Evolutionary conservation across 768 basidiomycete genomes (phyloP), one percentile per base, ranked within the genome.

Genomic region (Kwoniella bestiolae): DNA sequence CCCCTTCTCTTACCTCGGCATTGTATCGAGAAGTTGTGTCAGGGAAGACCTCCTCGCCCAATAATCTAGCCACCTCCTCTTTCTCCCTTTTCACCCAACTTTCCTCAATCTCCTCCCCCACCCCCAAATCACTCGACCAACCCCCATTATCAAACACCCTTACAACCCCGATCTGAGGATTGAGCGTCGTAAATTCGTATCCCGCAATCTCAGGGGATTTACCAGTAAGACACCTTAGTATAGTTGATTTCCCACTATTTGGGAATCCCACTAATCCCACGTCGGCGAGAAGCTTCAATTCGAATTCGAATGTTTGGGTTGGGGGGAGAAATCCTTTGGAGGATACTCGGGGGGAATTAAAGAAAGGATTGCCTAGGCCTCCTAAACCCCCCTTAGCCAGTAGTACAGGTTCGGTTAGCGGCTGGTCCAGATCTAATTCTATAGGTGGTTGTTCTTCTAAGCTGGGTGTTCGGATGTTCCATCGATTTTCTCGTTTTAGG

Each of bases 201-300:
- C 87, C 86, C 0, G 94, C 94, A 31, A 97, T 89, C 73, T 91
- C 90, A 11, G 91, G 90, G 28, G 90, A 85, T 3, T 92, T 89
- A 7, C 90, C 91, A 0, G 94, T 96, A 8, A 98, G 83, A 0
- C 93, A 94, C 21, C 91, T 88, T 3, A 98, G 84, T 2, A 99
- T 82, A 0, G 96, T 98, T 80, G 92, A 94, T 83, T 83, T 83
- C n/a, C 83, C 95, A 0, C 91, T 92, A 72, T 97, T 99, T 6
- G 96, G 96, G 83, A 96, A 88, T 0, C 96, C 96, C 2, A 99
- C 94, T 21, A 99, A 83, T 0, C 92, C 96, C n/a, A 98, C 85
- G 79, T 99, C 95, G 2, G 95, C 93, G 3, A 94, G 84, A 5
- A 95, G 85, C 80, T 97, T 97, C 66, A 99, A 89, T 79, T 96